These are phyloP conservation scores for Pythium vanterpoolii DNA, from an alignment of 352 stramenopile species.

Conservation along the genomic window DNA sequence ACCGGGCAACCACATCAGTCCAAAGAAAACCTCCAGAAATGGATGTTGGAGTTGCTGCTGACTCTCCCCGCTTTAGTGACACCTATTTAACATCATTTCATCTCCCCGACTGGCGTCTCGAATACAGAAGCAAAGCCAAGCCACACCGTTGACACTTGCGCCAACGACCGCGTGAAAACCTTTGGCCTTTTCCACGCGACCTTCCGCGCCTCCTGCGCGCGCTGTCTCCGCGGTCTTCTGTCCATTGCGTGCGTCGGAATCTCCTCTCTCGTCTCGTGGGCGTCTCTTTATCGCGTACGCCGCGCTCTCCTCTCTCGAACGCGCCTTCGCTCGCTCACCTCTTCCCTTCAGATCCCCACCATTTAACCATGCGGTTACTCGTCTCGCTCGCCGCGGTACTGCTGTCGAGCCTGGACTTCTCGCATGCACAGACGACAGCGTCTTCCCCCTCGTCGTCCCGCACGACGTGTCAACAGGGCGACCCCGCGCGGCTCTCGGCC, in stretches of 20 bases:
- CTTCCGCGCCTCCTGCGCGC: not conserved
- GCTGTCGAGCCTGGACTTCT: not conserved
- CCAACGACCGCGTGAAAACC: no score
- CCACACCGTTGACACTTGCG: no score
- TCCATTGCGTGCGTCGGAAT: not conserved
- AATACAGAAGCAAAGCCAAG: not conserved
- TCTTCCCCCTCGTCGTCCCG: not conserved
- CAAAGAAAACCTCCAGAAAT: not conserved
- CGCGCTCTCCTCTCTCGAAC: no score
- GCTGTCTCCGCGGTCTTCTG: not conserved
- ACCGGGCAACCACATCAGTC: no score
- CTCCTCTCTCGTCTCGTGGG: no score
- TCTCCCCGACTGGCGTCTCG: not conserved
- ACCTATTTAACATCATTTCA: not conserved
- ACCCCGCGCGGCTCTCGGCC: conserved; percentile 12
- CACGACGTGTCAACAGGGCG: conserved; percentile 3
- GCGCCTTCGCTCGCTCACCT: not conserved
- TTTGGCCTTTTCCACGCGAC: not conserved
- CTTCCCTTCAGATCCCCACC: not conserved
- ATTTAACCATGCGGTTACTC: not conserved
- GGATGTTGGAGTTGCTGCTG: not conserved
- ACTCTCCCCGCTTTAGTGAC: conserved; percentile 6
- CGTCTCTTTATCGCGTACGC: no score
- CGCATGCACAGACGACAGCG: not conserved
- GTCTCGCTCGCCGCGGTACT: not conserved